phyloP scores from a whole-genome alignment of 768 basidiomycete species.

The Tricholoma sp. region DNA sequence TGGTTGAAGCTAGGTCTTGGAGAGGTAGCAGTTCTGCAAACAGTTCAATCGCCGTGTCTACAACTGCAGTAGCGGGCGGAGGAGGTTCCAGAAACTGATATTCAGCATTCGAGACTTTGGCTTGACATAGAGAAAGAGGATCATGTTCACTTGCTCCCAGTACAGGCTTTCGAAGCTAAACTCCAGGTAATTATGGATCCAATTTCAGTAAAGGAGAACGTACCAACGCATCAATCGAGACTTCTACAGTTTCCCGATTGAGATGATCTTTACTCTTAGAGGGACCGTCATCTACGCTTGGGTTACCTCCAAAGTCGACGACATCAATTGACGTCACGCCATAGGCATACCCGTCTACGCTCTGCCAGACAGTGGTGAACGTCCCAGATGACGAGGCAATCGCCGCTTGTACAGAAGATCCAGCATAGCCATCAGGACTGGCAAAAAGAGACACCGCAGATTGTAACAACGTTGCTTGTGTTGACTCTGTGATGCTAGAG shows the following conservation, averaged over 20 bases:
- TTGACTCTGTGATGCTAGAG: slow-evolving; percentile 72
- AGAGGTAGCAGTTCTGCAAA: slow-evolving; percentile 75
- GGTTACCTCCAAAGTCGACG: slow-evolving; percentile 36
- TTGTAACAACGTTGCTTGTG: slow-evolving; percentile 77
- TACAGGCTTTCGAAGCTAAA: slow-evolving; percentile 69
- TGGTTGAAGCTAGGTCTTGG: slow-evolving; percentile 61
- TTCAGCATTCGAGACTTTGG: slow-evolving; percentile 37
- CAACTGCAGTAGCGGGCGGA: slow-evolving; percentile 74
- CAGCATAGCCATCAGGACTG: slow-evolving; percentile 77
- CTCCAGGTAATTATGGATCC: slow-evolving; percentile 7
- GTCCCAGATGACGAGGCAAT: slow-evolving; percentile 82
- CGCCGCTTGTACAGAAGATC: slow-evolving; percentile 85
- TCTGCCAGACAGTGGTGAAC: slow-evolving; percentile 84
- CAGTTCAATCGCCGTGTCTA: slow-evolving; percentile 85
- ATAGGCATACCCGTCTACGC: slow-evolving; percentile 85
- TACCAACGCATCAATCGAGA: slow-evolving; percentile 74
- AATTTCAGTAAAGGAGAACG: slow-evolving; percentile 17
- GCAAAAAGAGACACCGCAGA: slow-evolving; percentile 80
- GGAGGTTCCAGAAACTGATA: slow-evolving; percentile 55
- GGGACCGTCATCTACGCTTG: slow-evolving; percentile 27
- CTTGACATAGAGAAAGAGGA: slow-evolving; percentile 62
- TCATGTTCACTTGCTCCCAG: slow-evolving; percentile 87
- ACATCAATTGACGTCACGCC: slow-evolving; percentile 75
- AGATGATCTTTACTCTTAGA: slow-evolving; percentile 42
- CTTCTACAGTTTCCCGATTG: slow-evolving; percentile 78